A percentile compares a stretch with the other conserved stretches of the same genome.
phyloP scores from a whole-genome alignment of 495 filamentous ascomycete species.

The Tuber calosporum region DNA sequence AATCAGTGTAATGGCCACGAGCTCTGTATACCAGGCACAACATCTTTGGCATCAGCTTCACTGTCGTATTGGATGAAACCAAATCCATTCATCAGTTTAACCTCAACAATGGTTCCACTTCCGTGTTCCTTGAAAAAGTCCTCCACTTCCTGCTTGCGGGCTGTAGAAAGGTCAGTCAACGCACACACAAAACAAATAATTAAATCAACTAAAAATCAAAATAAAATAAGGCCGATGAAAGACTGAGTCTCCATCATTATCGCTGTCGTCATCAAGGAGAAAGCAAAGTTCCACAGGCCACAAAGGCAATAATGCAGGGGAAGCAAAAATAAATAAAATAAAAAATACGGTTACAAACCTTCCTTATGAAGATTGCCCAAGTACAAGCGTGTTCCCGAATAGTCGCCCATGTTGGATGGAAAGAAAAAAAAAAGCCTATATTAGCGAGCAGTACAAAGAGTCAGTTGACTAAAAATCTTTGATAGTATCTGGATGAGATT shows the following conservation, averaged over 20 bases:
- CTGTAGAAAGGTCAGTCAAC: slow-evolving; percentile 49
- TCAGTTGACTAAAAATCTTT: slow-evolving; percentile 23
- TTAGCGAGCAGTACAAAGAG: slow-evolving; percentile 9
- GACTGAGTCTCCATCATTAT: slow-evolving; percentile 30
- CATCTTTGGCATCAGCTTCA: slow-evolving; percentile 90
- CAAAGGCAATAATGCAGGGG: background rate
- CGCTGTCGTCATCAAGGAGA: slow-evolving; percentile 25
- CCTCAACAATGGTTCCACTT: slow-evolving; percentile 92
- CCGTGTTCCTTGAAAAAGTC: slow-evolving; percentile 92
- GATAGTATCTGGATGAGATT: slow-evolving; percentile 17
- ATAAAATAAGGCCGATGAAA: slow-evolving; percentile 22
- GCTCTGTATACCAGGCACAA: slow-evolving; percentile 74
- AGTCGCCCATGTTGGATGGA: slow-evolving; percentile 49
- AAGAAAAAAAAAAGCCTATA: slow-evolving; percentile 9
- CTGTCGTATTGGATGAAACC: slow-evolving; percentile 99
- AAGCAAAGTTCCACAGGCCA: slow-evolving; percentile 26
- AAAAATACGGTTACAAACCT: slow-evolving; percentile 60
- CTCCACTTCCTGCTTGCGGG: slow-evolving; percentile 93
- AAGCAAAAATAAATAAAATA: slow-evolving; percentile 36
- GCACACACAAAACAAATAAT: too few species aligned
- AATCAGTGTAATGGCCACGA: slow-evolving; percentile 28
- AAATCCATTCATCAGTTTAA: slow-evolving; percentile 99
- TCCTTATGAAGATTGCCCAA: slow-evolving; percentile 94
- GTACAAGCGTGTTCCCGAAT: slow-evolving; percentile 89
- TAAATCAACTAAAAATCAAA: too few species aligned